A percentile compares a stretch with the other conserved stretches of the same genome.
Evolutionary conservation across 2,329 filamentous ascomycete genomes (phyloP).

Genomic region (Colletotrichum sp.): DNA sequence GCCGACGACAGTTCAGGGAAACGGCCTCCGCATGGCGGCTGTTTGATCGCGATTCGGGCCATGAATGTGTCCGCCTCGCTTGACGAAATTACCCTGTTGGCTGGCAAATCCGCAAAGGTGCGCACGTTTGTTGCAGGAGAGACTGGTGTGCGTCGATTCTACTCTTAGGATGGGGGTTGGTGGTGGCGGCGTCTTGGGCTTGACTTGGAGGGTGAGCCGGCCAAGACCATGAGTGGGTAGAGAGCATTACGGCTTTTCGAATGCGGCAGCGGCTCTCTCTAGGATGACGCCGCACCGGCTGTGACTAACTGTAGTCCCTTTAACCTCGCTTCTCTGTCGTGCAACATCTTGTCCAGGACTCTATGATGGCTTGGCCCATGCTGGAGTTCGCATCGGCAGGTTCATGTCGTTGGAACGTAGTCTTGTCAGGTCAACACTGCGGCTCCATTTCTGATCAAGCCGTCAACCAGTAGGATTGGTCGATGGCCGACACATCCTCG

Average conservation of each 20-base stretch:
- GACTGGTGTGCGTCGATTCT: neutral
- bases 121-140: neutral
- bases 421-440: neutral
- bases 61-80: neutral
- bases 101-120: neutral
- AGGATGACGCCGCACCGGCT: neutral
- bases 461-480: neutral
- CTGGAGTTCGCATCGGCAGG: neutral
- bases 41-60: constrained; percentile 15
- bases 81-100: constrained; percentile 19
- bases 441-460: neutral
- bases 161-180: neutral
- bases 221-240: neutral
- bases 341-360: neutral
- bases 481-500: constrained; percentile 1
- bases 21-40: constrained; percentile 2
- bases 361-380: neutral
- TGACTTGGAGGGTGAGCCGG: neutral
- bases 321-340: neutral
- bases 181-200: neutral
- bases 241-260: neutral
- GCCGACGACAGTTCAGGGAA: constrained; percentile 8
- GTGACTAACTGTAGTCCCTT: neutral
- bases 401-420: neutral
- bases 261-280: neutral